These are phyloP conservation scores for Emiliania huxleyi DNA, from an alignment of 78 protist species.

Conservation along the genomic window DNA sequence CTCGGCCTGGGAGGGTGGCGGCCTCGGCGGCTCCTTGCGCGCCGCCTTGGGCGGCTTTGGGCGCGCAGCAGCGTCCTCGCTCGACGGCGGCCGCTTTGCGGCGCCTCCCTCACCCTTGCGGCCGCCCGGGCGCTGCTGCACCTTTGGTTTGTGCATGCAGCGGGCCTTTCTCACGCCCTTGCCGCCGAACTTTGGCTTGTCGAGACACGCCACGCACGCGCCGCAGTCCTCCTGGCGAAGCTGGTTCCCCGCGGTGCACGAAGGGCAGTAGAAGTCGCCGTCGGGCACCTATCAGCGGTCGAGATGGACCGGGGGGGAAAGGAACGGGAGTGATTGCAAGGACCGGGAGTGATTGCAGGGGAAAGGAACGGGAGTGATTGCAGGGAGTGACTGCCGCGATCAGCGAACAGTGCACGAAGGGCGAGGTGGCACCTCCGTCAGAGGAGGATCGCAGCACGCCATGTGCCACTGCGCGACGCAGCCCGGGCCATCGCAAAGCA, in stretches of 20 bases:
- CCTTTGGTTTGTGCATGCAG: not conserved
- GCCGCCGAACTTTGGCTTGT: not conserved
- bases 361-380: too few species aligned
- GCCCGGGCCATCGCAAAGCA: not conserved
- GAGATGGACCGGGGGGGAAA: too few species aligned
- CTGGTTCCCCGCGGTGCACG: not conserved
- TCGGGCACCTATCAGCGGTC: too few species aligned
- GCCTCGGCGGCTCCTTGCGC: not conserved
- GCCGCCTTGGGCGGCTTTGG: not conserved
- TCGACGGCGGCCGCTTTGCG: not conserved
- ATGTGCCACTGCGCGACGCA: not conserved
- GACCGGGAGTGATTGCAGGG: too few species aligned
- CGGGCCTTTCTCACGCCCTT: not conserved
- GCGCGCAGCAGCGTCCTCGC: not conserved
- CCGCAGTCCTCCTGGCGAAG: not conserved
- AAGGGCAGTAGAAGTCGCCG: not conserved
- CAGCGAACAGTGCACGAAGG: too few species aligned
- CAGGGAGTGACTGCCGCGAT: too few species aligned
- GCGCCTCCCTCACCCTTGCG: not conserved
- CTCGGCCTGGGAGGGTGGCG: not conserved
- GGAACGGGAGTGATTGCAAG: too few species aligned
- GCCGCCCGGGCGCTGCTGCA: not conserved
- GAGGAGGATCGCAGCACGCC: not conserved
- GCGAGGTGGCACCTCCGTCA: not conserved
- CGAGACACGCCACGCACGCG: not conserved